Percentiles rank a stretch among this genome's conserved stretches.
These are phyloP conservation scores for Penicillium egyptiacum DNA, from an alignment of 495 filamentous ascomycete species.

Conservation along the genomic window DNA sequence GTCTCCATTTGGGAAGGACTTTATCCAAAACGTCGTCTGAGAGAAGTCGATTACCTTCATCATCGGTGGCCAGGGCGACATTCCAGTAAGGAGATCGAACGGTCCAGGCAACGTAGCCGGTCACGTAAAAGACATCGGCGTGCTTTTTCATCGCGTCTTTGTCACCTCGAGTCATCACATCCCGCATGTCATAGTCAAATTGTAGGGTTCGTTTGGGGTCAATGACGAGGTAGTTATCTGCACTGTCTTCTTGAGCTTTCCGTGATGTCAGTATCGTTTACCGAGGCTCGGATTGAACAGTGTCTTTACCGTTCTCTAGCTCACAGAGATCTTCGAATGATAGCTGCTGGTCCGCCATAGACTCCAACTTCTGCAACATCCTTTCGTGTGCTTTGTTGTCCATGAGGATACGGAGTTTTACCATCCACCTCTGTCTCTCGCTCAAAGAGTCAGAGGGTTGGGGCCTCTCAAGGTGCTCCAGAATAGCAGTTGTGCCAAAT, in stretches of 20 bases:
- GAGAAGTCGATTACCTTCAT: slow-evolving; percentile 1
- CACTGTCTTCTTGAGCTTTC: neutral
- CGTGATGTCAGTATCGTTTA: neutral
- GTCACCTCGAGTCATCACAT: neutral
- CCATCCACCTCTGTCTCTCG: neutral
- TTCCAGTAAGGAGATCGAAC: slow-evolving; percentile 10
- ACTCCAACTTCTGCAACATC: neutral
- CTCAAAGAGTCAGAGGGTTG: neutral
- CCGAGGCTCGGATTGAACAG: neutral
- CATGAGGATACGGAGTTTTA: neutral
- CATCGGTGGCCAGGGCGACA: slow-evolving; percentile 10
- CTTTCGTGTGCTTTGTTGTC: neutral
- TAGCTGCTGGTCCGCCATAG: neutral
- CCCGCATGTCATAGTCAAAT: neutral
- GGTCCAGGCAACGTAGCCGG: neutral
- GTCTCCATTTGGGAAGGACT: slow-evolving; percentile 4
- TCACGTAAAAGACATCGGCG: neutral
- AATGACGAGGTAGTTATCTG: neutral
- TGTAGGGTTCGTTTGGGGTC: neutral
- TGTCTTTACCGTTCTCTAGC: neutral
- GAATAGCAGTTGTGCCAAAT: neutral
- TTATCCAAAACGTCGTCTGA: neutral
- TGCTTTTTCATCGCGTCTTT: neutral
- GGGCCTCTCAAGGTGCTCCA: neutral
- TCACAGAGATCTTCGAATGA: neutral